Percentiles rank a stretch among this genome's conserved stretches.
These are phyloP conservation scores for Meyerozyma elateridarum DNA, from an alignment of 1,139 yeast species.

Conservation along the genomic window DNA sequence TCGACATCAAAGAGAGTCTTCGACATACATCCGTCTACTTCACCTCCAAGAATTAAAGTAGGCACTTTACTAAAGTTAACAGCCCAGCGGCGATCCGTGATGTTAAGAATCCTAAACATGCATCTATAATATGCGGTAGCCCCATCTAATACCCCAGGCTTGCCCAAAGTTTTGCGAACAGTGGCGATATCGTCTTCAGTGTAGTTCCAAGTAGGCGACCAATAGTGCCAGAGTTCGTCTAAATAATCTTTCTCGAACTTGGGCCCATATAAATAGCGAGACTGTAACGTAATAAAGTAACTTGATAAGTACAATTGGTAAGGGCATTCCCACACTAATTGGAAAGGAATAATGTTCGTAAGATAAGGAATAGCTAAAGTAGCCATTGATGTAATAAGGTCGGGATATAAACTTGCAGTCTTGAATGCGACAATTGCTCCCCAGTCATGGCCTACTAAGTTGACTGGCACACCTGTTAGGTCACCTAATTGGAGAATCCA, in stretches of 20 bases:
- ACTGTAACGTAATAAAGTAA: constrained; percentile 42
- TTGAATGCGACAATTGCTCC: constrained; percentile 39
- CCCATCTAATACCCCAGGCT: constrained; percentile 29
- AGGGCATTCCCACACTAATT: constrained; percentile 27
- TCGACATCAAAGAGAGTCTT: constrained; percentile 25
- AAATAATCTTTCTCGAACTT: constrained; percentile 26
- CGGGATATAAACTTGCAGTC: constrained; percentile 34
- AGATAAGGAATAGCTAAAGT: constrained; percentile 40
- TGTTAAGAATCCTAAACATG: constrained; percentile 21
- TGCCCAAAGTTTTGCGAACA: constrained; percentile 25
- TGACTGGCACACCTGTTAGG: constrained; percentile 24
- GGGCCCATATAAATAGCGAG: constrained; percentile 20
- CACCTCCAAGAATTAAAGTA: constrained; percentile 34
- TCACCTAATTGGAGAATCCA: constrained; percentile 22
- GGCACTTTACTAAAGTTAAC: constrained; percentile 40
- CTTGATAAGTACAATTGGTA: constrained; percentile 33
- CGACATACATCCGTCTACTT: constrained; percentile 38
- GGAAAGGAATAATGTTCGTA: constrained; percentile 24
- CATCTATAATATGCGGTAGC: constrained; percentile 43
- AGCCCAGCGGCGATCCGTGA: constrained; percentile 20
- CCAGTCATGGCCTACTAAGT: constrained; percentile 46
- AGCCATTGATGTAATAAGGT: constrained; percentile 30
- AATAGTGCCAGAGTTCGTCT: constrained; percentile 32
- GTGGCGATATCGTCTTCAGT: constrained; percentile 22
- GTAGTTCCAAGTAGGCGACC: constrained; percentile 41